phyloP scores from a whole-genome alignment of 805 yeast species.

The Myxozyma melibiosi region DNA sequence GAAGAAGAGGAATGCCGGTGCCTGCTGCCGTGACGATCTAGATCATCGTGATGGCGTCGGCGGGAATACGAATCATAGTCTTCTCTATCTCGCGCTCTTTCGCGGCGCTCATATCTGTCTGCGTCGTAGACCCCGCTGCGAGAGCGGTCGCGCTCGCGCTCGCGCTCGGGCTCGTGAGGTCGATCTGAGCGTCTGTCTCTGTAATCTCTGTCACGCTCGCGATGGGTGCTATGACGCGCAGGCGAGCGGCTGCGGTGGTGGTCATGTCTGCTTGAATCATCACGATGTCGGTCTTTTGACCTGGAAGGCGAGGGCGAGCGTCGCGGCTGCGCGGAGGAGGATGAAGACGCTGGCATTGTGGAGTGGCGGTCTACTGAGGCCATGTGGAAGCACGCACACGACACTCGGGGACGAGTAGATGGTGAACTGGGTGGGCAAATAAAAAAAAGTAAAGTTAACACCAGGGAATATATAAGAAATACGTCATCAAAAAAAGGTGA shows the following conservation, averaged over 20 bases:
- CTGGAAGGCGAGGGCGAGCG: background rate
- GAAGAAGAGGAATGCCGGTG: background rate
- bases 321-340: background rate
- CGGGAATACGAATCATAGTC: too few species aligned
- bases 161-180: conserved; percentile 4
- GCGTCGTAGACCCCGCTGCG: background rate
- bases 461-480: background rate
- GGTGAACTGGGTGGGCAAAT: background rate
- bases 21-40: background rate
- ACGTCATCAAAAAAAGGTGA: background rate
- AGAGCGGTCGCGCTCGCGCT: conserved; percentile 6
- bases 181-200: conserved; percentile 6
- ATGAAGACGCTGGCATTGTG: too few species aligned
- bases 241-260: background rate
- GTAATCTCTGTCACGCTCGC: conserved; percentile 18
- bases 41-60: background rate
- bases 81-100: conserved; percentile 1
- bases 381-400: too few species aligned
- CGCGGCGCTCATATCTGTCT: background rate
- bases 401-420: too few species aligned
- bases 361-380: background rate
- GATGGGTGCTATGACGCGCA: background rate
- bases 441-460: conserved; percentile 5
- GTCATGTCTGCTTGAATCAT: background rate
- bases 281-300: background rate